Evolutionary conservation across 1,284 basidiomycete genomes (phyloP).

Genomic region (Ceratobasidium sp.): DNA sequence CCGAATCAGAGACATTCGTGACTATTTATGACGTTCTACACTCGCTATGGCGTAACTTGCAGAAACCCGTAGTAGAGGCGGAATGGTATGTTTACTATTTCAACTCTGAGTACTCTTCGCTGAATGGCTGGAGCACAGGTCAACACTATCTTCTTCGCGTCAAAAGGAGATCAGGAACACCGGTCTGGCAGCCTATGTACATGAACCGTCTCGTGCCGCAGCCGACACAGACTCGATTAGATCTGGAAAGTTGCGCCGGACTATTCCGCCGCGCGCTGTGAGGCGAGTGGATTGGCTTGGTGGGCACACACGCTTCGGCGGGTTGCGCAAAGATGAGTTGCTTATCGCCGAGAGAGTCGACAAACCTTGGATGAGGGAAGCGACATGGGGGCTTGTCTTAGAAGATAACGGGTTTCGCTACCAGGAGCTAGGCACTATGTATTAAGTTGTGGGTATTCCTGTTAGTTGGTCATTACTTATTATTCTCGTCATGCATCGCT

Average conservation of each 20-base stretch:
- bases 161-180: slow-evolving; percentile 2
- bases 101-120: background rate
- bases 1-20: slow-evolving; percentile 1
- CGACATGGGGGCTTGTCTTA: slow-evolving; percentile 10
- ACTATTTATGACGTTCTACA: slow-evolving; percentile 14
- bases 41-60: slow-evolving; percentile 18
- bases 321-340: slow-evolving; percentile 8
- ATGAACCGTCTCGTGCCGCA: slow-evolving; percentile 4
- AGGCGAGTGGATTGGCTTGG: slow-evolving; percentile 32
- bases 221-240: slow-evolving; percentile 2
- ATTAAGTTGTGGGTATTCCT: background rate
- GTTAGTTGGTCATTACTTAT: background rate
- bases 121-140: background rate
- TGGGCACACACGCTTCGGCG: background rate
- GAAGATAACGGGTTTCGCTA: slow-evolving; percentile 16
- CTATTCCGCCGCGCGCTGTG: background rate
- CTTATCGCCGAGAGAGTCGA: slow-evolving; percentile 11
- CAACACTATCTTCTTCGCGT: slow-evolving; percentile 1
- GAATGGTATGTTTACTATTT: slow-evolving; percentile 3
- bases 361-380: slow-evolving; percentile 19
- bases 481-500: background rate
- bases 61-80: slow-evolving; percentile 18
- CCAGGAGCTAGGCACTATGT: slow-evolving; percentile 8
- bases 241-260: slow-evolving; percentile 8
- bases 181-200: background rate